Base-by-base conservation (phyloP, 2,329 filamentous ascomycete genomes). In the Pseudopyrenochaeta lycopersici region DNA sequence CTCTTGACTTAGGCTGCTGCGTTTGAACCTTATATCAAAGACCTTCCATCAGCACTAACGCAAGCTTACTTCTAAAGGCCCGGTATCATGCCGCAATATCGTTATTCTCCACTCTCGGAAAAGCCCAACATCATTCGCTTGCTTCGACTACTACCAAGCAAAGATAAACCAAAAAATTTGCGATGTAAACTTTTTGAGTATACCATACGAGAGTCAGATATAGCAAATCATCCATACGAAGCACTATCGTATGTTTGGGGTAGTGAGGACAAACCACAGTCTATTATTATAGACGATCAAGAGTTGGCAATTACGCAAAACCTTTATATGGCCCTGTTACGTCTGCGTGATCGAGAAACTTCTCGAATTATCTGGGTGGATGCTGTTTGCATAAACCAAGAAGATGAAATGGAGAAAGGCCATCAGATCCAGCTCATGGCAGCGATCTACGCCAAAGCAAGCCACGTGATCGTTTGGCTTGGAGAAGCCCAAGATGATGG, bases 371-470 rank as follows among this genome's bases (percentile, higher is more conserved):
- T 58, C 11, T 59, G 56, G 56, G 21, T 53, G 30, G 56, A 59
- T 53, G 44, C 52, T 49, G 17, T 59, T 41, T 60, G 53, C 35
- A 60, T 60, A 15, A 49, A 60, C 31, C 56, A 60, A 39, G 30
- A 18, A 35, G 39, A 60, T 35, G 14, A 46, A 1, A 10, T 35
- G 14, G 62, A 65, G n/a, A 61, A 62, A 39, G 48, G 51, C 38
- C n/a, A 45, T 6, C 60, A 63, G 38, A 53, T 65, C 18, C 55
- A 54, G 2, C 21, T 58, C 7, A 65, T 63, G 62, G 52, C 42
- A 7, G 15, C 30, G 21, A 54, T 65, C 6, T 63, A 65, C 18
- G 38, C 27, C 17, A 36, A 56, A 18, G 62, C 62, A 11, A 48
- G 48, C 5, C 58, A 47, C 17, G 56, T 57, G 1, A 20, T 57